phyloP scores from a whole-genome alignment of 208 protist species.

The Angomonas deanei region DNA sequence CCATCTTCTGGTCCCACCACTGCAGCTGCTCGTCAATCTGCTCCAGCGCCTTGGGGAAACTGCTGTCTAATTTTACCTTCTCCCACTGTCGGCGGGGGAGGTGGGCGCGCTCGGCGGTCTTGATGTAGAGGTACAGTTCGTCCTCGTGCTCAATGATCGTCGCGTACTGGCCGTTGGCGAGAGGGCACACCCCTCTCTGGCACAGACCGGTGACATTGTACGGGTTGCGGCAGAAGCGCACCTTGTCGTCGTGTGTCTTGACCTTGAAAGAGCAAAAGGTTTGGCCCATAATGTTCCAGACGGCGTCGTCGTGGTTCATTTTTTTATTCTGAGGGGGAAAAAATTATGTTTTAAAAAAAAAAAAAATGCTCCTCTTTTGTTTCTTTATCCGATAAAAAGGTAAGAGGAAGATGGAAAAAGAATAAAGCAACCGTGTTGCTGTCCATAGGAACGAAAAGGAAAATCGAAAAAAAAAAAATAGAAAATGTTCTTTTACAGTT shows the following conservation, averaged over 20 bases:
- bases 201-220: slow-evolving; percentile 99
- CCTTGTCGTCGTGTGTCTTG: slow-evolving; percentile 88
- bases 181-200: slow-evolving; percentile 94
- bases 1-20: slow-evolving; percentile 93
- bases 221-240: slow-evolving; percentile 98
- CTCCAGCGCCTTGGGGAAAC: slow-evolving; percentile 93
- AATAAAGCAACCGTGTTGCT: too few species aligned
- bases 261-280: slow-evolving; percentile 93
- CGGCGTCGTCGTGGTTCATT: slow-evolving; percentile 92
- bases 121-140: slow-evolving; percentile 97
- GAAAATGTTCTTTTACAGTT: background rate
- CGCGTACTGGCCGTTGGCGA: slow-evolving; percentile 98
- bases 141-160: slow-evolving; percentile 97
- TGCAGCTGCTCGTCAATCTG: slow-evolving; percentile 96
- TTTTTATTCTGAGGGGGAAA: slow-evolving; percentile 7
- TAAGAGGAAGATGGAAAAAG: background rate
- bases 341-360: slow-evolving; percentile 16
- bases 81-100: slow-evolving; percentile 97
- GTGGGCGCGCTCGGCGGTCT: slow-evolving; percentile 98
- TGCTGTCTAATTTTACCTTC: slow-evolving; percentile 94
- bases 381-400: background rate
- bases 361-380: slow-evolving; percentile 3
- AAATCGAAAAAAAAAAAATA: slow-evolving; percentile 9
- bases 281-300: slow-evolving; percentile 92
- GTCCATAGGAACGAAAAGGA: background rate